Conservation (phyloP, 2,329 filamentous ascomycete species). For the Hypoxylon sp. region DNA sequence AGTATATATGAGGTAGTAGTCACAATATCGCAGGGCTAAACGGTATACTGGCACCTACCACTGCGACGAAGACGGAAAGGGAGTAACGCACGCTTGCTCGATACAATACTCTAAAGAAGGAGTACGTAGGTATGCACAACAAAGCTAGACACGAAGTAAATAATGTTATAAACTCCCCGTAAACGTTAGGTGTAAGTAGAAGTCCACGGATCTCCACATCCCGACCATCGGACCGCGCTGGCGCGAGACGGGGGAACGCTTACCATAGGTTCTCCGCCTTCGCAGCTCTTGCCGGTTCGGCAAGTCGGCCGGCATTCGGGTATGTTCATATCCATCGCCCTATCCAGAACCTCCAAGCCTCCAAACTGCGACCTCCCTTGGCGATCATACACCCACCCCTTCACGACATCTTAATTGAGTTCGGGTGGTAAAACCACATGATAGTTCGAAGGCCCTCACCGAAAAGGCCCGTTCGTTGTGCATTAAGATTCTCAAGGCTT, state of each 20-base stretch:
- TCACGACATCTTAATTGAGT: neutral
- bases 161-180: no score
- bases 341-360: neutral
- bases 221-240: conserved; percentile 46
- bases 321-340: neutral
- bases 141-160: neutral
- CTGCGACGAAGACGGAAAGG: no score
- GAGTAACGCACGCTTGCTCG: neutral
- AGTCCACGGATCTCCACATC: conserved; percentile 33
- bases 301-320: conserved; percentile 25
- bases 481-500: conserved; percentile 1
- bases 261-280: conserved; percentile 39
- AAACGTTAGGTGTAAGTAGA: neutral
- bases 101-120: neutral
- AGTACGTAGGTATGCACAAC: neutral
- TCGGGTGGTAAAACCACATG: neutral
- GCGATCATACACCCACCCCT: neutral
- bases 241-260: conserved; percentile 15
- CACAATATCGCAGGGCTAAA: no score
- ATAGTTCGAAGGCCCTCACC: neutral
- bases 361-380: neutral
- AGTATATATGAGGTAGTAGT: no score
- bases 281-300: conserved; percentile 33
- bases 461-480: neutral
- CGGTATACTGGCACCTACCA: no score